Evolutionary conservation across 164 flowering plant species (phyloP).

Genomic region (Taxillus chinensis): DNA sequence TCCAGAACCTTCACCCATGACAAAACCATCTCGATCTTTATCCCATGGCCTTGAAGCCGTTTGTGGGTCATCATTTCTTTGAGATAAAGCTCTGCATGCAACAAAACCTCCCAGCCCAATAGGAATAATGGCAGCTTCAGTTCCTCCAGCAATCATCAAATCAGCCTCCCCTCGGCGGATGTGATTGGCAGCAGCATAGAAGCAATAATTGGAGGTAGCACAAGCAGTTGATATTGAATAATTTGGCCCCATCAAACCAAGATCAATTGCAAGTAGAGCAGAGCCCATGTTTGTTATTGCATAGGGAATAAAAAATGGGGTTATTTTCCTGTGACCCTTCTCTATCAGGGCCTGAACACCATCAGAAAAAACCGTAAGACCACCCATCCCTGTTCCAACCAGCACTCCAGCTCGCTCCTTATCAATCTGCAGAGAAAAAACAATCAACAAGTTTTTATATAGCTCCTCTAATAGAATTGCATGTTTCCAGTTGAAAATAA

Average conservation of each 20-base stretch:
- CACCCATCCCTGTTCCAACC: slow-evolving; percentile 98
- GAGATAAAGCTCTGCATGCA: slow-evolving; percentile 96
- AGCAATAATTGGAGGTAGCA: slow-evolving; percentile 93
- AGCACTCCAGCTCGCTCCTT: slow-evolving; percentile 82
- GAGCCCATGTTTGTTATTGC: slow-evolving; percentile 95
- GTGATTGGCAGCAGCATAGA: slow-evolving; percentile 96
- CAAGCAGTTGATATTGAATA: slow-evolving; percentile 95
- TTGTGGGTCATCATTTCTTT: slow-evolving; percentile 94
- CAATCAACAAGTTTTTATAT: background rate
- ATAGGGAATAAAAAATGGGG: slow-evolving; percentile 94
- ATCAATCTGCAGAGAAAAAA: slow-evolving; percentile 50
- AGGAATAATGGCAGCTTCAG: slow-evolving; percentile 91
- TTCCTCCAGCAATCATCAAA: slow-evolving; percentile 93
- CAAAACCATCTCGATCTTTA: slow-evolving; percentile 87
- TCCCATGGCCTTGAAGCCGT: slow-evolving; percentile 99
- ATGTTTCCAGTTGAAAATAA: background rate
- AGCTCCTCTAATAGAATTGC: background rate
- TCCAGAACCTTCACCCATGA: slow-evolving; percentile 96
- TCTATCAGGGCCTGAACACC: slow-evolving; percentile 82
- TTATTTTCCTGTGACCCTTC: slow-evolving; percentile 75
- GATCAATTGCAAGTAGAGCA: slow-evolving; percentile 86
- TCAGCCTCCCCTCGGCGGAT: slow-evolving; percentile 95
- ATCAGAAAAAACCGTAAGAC: slow-evolving; percentile 79
- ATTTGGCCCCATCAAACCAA: slow-evolving; percentile 95
- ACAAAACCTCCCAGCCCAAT: slow-evolving; percentile 89